Percentiles rank a stretch among this genome's conserved stretches.
Conservation (phyloP, 1,139 yeast genomes). For the Geotrichum fermentans region DNA sequence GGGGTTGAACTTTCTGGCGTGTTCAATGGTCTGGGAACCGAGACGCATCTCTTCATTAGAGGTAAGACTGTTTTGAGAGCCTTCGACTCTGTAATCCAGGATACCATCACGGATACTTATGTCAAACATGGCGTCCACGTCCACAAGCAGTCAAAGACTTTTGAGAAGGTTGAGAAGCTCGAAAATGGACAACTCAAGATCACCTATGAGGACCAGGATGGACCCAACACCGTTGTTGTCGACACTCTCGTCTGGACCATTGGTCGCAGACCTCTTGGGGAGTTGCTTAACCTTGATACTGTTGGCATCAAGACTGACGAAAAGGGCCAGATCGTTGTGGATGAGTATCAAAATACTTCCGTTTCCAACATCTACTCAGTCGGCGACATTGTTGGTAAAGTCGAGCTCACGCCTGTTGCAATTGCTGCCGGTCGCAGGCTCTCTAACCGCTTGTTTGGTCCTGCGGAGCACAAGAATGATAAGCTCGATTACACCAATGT, state of each 20-base stretch:
- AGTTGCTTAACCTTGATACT: slow-evolving; percentile 63
- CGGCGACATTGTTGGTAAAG: slow-evolving; percentile 85
- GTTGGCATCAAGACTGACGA: slow-evolving; percentile 64
- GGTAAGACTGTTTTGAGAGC: slow-evolving; percentile 84
- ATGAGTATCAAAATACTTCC: slow-evolving; percentile 81
- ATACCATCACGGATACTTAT: slow-evolving; percentile 73
- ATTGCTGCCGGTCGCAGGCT: slow-evolving; percentile 96
- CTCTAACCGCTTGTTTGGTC: slow-evolving; percentile 86
- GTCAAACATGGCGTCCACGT: slow-evolving; percentile 74
- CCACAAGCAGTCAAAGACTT: slow-evolving; percentile 58
- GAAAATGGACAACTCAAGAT: slow-evolving; percentile 60
- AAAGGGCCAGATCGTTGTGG: slow-evolving; percentile 59
- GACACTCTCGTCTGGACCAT: slow-evolving; percentile 89
- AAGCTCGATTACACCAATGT: slow-evolving; percentile 79
- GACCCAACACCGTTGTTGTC: slow-evolving; percentile 48
- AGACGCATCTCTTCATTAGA: slow-evolving; percentile 82
- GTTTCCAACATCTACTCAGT: slow-evolving; percentile 71
- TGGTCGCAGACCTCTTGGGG: slow-evolving; percentile 76
- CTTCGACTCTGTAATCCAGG: slow-evolving; percentile 78
- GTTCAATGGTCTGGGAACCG: slow-evolving; percentile 81
- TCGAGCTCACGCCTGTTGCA: slow-evolving; percentile 95
- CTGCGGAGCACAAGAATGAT: slow-evolving; percentile 55
- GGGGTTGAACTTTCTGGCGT: slow-evolving; percentile 95
- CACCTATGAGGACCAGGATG: slow-evolving; percentile 47
- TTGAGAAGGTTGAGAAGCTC: slow-evolving; percentile 56